Evolutionary conservation across 2,329 filamentous ascomycete genomes (phyloP).

Genomic region (Calonectria leucothoes): DNA sequence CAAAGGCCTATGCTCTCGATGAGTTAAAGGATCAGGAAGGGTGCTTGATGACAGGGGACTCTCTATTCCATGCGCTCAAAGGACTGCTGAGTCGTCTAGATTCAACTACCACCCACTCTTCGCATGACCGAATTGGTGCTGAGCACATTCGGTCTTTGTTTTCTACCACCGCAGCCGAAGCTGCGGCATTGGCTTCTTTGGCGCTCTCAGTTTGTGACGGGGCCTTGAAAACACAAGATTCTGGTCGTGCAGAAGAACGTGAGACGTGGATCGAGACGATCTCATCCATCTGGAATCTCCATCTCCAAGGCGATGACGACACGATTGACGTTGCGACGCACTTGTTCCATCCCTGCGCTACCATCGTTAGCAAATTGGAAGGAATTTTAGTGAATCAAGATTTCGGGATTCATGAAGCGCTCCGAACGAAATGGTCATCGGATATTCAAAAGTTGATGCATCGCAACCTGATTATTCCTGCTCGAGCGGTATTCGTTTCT

Average conservation of each 20-base stretch:
- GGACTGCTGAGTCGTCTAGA: conserved; percentile 60
- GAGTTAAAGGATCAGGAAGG: conserved; percentile 52
- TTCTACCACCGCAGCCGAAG: conserved; percentile 60
- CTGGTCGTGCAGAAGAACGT: conserved; percentile 51
- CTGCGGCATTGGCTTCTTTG: conserved; percentile 57
- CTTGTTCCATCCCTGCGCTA: conserved; percentile 53
- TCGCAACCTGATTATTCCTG: conserved; percentile 63
- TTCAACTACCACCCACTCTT: conserved; percentile 45
- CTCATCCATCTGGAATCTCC: conserved; percentile 63
- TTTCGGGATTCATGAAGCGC: conserved; percentile 19
- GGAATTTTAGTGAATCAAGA: conserved; percentile 37
- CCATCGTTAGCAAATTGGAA: conserved; percentile 55
- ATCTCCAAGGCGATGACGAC: conserved; percentile 62
- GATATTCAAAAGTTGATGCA: conserved; percentile 63
- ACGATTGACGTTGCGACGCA: conserved; percentile 60
- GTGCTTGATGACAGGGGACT: conserved; percentile 60
- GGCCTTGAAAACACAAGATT: conserved; percentile 47
- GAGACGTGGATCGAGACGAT: conserved; percentile 61
- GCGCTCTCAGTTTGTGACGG: conserved; percentile 59
- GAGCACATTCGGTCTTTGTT: conserved; percentile 71
- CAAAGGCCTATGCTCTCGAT: conserved; percentile 52
- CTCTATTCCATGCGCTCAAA: conserved; percentile 59
- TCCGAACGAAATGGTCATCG: conserved; percentile 53
- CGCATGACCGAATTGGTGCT: conserved; percentile 63
- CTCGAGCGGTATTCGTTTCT: conserved; percentile 59